A percentile compares a stretch with the other conserved stretches of the same genome.
phyloP scores from a whole-genome alignment of 2,329 filamentous ascomycete genomes.

The Colletotrichum higginsianum region DNA sequence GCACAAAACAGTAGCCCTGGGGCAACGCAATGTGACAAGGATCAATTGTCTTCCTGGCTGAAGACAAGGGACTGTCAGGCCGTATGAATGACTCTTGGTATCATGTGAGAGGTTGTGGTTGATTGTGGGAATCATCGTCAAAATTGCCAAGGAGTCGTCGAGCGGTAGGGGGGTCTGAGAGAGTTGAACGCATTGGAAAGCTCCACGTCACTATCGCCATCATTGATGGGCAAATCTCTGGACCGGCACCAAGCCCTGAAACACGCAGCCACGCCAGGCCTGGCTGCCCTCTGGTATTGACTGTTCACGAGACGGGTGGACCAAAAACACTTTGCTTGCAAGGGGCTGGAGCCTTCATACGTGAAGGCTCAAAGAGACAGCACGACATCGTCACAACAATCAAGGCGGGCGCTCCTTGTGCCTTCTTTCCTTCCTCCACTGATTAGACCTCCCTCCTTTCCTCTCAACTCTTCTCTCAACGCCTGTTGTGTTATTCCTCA shows the following conservation, averaged over 20 bases:
- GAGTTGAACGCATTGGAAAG: no score
- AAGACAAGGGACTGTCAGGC: neutral
- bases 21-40: neutral
- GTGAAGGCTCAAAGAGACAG: neutral
- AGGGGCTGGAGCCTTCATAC: neutral
- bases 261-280: neutral
- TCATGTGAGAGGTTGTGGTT: neutral
- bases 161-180: neutral
- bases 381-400: slow-evolving; percentile 9
- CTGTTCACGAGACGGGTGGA: neutral
- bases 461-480: neutral
- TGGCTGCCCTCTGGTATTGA: neutral
- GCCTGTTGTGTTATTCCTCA: neutral
- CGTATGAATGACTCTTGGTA: neutral
- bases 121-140: no score
- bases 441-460: neutral
- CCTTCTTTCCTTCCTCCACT: neutral
- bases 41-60: neutral
- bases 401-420: neutral
- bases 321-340: neutral
- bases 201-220: neutral
- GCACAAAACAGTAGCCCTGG: neutral
- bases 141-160: neutral
- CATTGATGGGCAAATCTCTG: neutral
- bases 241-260: neutral